A percentile compares a stretch with the other conserved stretches of the same genome.
Evolutionary conservation across 768 basidiomycete genomes (phyloP).

Genomic region (Kondoa subrosea): DNA sequence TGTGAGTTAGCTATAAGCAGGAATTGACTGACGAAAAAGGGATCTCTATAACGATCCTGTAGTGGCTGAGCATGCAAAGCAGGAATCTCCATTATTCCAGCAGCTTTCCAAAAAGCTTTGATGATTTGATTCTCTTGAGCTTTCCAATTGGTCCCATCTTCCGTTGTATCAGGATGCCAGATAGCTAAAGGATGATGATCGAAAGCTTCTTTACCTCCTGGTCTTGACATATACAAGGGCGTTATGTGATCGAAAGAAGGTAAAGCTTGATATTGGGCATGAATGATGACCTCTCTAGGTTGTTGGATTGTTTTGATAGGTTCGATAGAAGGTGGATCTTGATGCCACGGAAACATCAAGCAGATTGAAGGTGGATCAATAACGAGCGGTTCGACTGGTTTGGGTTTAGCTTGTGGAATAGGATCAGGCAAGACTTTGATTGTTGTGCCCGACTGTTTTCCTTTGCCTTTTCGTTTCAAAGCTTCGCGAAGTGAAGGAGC

Average conservation of each 20-base stretch:
- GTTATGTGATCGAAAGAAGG: background rate
- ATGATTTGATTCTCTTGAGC: background rate
- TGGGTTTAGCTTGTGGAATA: background rate
- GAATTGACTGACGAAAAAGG: background rate
- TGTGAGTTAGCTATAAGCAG: background rate
- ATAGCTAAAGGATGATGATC: constrained; percentile 3
- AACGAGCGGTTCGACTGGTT: background rate
- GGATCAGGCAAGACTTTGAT: too few relatives aligned
- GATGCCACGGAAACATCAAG: background rate
- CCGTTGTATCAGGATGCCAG: background rate
- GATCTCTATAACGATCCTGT: background rate
- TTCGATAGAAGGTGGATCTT: background rate
- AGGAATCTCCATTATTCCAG: background rate
- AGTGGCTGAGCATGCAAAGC: background rate
- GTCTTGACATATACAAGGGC: background rate
- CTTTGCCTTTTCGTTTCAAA: background rate
- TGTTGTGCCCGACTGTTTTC: too few relatives aligned
- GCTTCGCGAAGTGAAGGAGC: background rate
- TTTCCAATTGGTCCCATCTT: background rate
- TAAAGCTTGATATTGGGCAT: background rate
- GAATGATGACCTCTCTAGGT: background rate
- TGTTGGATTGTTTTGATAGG: background rate
- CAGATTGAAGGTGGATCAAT: background rate
- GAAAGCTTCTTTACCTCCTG: background rate
- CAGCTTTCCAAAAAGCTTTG: background rate